Evolutionary conservation across 805 yeast genomes (phyloP).

Genomic region (Hermanozyma aechmeae): DNA sequence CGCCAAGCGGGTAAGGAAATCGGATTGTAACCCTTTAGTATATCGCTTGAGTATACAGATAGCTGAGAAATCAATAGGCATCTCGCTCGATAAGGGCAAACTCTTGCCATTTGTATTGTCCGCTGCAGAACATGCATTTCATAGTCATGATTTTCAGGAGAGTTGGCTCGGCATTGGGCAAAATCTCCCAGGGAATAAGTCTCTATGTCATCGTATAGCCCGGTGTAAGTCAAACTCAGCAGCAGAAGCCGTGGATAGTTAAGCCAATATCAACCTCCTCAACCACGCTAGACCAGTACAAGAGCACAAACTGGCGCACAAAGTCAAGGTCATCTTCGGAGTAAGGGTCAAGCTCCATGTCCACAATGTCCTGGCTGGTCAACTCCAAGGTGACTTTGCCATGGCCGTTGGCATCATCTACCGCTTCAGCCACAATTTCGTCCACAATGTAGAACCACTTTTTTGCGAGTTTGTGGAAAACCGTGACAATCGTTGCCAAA

Average conservation of each 20-base stretch:
- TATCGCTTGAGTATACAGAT: no score
- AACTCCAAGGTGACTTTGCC: conserved; percentile 17
- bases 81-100: no score
- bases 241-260: conserved; percentile 23
- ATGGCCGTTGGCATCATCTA: conserved; percentile 6
- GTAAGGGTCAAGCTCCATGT: conserved; percentile 36
- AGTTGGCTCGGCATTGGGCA: no score
- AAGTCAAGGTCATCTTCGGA: conserved; percentile 27
- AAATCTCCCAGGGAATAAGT: no score
- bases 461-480: conserved; percentile 29
- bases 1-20: no score
- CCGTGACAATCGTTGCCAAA: conserved; percentile 22
- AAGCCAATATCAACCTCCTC: conserved; percentile 24
- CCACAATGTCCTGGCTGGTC: conserved; percentile 31
- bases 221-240: no score
- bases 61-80: no score
- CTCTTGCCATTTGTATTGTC: no score
- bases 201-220: not conserved
- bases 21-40: no score
- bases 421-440: conserved; percentile 24
- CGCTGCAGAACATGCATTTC: no score
- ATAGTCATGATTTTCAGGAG: no score
- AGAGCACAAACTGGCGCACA: conserved; percentile 23
- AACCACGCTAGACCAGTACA: conserved; percentile 22
- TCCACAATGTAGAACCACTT: conserved; percentile 28